A percentile compares a stretch with the other conserved stretches of the same genome.
phyloP scores from a whole-genome alignment of 805 yeast species.

The Komagataella kurtzmanii region DNA sequence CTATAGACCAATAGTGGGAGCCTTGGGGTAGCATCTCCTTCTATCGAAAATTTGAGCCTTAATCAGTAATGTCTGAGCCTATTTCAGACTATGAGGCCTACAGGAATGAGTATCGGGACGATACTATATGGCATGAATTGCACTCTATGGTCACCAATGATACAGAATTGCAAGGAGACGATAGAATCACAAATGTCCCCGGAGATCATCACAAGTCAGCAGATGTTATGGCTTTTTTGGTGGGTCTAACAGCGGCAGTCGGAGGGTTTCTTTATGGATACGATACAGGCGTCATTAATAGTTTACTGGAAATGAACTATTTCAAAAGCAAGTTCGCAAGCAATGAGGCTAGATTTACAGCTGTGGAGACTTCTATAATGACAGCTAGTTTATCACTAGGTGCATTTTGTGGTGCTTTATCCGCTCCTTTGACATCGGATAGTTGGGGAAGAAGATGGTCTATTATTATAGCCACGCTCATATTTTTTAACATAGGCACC shows the following conservation, averaged over 20 bases:
- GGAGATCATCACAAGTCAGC: constrained; percentile 18
- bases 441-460: constrained; percentile 58
- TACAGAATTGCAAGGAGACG: not conserved
- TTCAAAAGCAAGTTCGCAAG: constrained; percentile 44
- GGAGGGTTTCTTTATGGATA: constrained; percentile 87
- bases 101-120: not conserved
- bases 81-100: not conserved
- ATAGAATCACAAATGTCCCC: not conserved
- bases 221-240: constrained; percentile 50
- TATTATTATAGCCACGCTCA: constrained; percentile 45
- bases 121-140: not conserved
- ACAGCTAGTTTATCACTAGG: constrained; percentile 77
- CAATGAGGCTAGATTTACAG: constrained; percentile 31
- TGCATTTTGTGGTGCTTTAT: constrained; percentile 55
- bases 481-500: constrained; percentile 60
- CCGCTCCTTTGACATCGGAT: constrained; percentile 55
- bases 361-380: constrained; percentile 53
- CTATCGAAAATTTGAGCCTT: not conserved
- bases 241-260: constrained; percentile 75
- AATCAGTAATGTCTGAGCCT: not conserved
- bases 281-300: constrained; percentile 80
- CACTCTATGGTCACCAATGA: not conserved
- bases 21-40: not conserved
- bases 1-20: not conserved
- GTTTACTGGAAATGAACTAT: constrained; percentile 62